phyloP scores from a whole-genome alignment of 306 rosid species.

The Rosa persica region DNA sequence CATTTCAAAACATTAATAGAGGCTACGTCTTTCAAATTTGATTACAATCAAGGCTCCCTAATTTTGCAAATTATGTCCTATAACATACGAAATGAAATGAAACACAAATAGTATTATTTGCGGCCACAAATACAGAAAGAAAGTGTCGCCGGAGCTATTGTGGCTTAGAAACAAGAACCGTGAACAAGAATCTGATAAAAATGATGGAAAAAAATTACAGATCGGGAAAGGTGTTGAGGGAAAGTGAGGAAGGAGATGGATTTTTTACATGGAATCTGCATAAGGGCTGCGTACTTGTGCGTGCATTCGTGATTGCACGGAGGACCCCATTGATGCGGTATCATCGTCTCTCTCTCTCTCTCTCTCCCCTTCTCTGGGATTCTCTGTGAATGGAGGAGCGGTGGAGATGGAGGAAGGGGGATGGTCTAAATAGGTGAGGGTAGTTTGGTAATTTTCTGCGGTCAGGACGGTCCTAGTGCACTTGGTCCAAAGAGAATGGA shows the following conservation, averaged over 20 bases:
- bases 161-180: no score
- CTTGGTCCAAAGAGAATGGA: no score
- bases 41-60: no score
- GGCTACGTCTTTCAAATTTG: no score
- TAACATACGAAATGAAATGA: background rate
- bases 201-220: background rate
- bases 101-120: background rate
- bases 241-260: background rate
- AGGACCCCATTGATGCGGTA: constrained; percentile 73
- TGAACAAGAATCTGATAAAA: background rate
- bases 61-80: no score
- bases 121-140: background rate
- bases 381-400: background rate
- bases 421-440: background rate
- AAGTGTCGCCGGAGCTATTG: no score
- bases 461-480: no score
- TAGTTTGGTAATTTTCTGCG: background rate
- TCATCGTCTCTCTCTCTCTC: constrained; percentile 31
- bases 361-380: background rate
- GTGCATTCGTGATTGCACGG: constrained; percentile 83
- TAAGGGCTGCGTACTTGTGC: constrained; percentile 67
- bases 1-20: background rate
- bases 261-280: constrained; percentile 66
- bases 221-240: no score
- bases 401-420: background rate